Conservation (phyloP, 2,329 filamentous ascomycete genomes). For the Dactylellina leptospora region DNA sequence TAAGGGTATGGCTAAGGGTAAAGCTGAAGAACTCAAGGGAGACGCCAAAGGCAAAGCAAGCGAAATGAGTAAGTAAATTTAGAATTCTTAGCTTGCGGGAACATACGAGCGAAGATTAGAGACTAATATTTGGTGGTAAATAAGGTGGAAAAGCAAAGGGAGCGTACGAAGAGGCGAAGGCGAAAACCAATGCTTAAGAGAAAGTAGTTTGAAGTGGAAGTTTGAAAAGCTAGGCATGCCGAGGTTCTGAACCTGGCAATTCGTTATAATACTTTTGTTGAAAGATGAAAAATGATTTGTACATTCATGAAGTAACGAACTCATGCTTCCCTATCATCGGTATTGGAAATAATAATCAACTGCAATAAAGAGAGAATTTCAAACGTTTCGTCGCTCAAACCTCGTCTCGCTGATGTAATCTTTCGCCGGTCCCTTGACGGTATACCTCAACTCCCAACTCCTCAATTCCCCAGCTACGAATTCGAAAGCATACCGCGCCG, state of each 20-base stretch:
- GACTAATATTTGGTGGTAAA: no score
- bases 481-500: constrained; percentile 28
- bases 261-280: background rate
- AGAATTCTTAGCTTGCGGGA: no score
- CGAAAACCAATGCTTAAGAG: constrained; percentile 1
- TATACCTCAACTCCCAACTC: constrained; percentile 23
- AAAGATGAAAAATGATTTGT: constrained; percentile 21
- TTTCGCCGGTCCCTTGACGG: constrained; percentile 36
- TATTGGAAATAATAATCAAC: background rate
- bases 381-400: constrained; percentile 17
- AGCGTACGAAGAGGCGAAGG: constrained; percentile 38
- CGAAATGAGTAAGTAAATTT: constrained; percentile 47
- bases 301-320: constrained; percentile 4
- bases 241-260: no score
- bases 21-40: constrained; percentile 13
- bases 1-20: constrained; percentile 36
- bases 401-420: constrained; percentile 33
- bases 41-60: constrained; percentile 16
- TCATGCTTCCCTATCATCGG: no score
- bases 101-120: no score
- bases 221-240: background rate
- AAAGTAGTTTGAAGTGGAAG: background rate
- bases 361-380: background rate
- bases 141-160: constrained; percentile 47
- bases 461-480: constrained; percentile 2